phyloP scores from a whole-genome alignment of 202 grass and related monocot genomes.

The Elaeis oleifera region DNA sequence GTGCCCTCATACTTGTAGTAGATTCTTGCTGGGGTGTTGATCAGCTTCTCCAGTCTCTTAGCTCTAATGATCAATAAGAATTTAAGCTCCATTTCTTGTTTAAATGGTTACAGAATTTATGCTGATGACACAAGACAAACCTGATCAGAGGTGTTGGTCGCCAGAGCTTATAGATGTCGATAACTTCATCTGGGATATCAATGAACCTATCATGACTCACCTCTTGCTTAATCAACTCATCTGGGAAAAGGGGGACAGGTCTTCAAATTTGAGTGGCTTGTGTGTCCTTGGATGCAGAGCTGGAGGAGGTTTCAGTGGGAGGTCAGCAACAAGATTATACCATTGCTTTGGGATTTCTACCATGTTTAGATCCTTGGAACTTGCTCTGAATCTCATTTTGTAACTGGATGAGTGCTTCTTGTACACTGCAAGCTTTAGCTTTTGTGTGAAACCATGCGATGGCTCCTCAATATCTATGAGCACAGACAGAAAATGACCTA shows the following conservation, averaged over 20 bases:
- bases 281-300: conserved; percentile 70
- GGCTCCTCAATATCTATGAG: conserved; percentile 23
- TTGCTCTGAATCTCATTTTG: conserved; percentile 25
- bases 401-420: conserved; percentile 8
- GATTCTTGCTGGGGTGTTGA: conserved; percentile 76
- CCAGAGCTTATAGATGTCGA: conserved; percentile 74
- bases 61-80: conserved; percentile 31
- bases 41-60: conserved; percentile 69
- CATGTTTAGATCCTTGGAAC: conserved; percentile 5
- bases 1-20: conserved; percentile 99
- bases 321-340: conserved; percentile 94
- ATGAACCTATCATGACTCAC: conserved; percentile 64
- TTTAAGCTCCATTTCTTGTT: neutral
- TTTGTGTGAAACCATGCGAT: conserved; percentile 17
- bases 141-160: conserved; percentile 83
- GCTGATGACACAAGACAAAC: conserved; percentile 17
- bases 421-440: neutral
- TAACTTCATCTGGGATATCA: conserved; percentile 75
- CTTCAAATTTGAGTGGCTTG: conserved; percentile 51
- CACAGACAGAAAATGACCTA: neutral
- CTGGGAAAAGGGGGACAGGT: conserved; percentile 81
- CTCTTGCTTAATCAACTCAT: conserved; percentile 89
- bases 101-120: neutral
- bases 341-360: conserved; percentile 87
- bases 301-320: conserved; percentile 82